Conservation (phyloP, 1,284 basidiomycete genomes). For the Tylopilus sp. region DNA sequence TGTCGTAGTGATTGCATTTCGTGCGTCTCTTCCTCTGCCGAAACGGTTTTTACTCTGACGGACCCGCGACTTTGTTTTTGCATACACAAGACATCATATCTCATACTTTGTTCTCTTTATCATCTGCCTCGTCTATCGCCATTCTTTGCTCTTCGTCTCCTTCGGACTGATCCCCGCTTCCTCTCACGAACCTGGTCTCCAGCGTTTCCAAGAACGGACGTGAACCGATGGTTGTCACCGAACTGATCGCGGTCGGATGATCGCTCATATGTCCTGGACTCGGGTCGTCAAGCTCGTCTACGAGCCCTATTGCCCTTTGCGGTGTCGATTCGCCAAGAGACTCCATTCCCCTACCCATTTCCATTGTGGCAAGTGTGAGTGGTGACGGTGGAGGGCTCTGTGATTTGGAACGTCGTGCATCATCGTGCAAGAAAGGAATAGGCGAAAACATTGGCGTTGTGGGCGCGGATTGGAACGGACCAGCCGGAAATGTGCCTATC, state of each 20-base stretch:
- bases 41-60: conserved; percentile 1
- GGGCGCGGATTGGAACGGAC: conserved; percentile 49
- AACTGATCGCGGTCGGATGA: conserved; percentile 62
- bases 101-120: conserved; percentile 54
- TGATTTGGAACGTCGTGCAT: conserved; percentile 68
- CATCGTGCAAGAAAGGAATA: conserved; percentile 76
- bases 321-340: conserved; percentile 36
- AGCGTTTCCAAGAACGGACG: conserved; percentile 54
- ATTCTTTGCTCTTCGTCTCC: conserved; percentile 25
- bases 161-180: conserved; percentile 34
- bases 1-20: conserved; percentile 19
- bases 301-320: conserved; percentile 59
- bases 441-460: conserved; percentile 78
- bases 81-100: neutral
- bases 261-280: conserved; percentile 76
- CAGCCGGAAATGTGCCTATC: conserved; percentile 40
- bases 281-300: conserved; percentile 79
- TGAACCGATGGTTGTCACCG: conserved; percentile 51
- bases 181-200: conserved; percentile 61
- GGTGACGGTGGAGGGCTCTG: conserved; percentile 73
- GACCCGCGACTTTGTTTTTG: neutral
- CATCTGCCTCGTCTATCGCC: conserved; percentile 48
- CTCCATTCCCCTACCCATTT: conserved; percentile 25
- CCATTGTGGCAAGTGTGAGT: conserved; percentile 45
- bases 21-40: conserved; percentile 4